Base-by-base conservation (phyloP, 2,329 filamentous ascomycete species). In the Penicillium sp. region DNA sequence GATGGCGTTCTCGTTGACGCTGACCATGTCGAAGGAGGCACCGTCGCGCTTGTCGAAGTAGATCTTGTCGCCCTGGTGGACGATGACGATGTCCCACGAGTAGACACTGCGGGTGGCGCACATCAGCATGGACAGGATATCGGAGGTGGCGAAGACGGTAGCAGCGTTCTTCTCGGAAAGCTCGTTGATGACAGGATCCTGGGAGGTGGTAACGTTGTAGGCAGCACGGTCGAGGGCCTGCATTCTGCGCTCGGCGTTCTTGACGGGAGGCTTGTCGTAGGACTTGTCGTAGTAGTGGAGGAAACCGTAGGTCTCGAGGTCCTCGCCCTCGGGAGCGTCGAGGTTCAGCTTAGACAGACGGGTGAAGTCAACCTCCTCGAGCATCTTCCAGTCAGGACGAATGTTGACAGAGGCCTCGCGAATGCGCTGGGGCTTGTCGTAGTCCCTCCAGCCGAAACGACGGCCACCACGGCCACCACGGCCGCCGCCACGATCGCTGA, bases 281-380 rank as follows among this genome's bases (percentile, higher is more conserved):
- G 87, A 86, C 68, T 93, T 90, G 80, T 99, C 94, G 78, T 99
- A 99, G 84, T 94, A 91, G 86, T 97, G 93, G 54, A 99, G 83
- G 87, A 97, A 99, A 63, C 94, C 94, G 75, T 97, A 97, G 76
- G 85, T 87, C 66, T 96, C 93, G 60, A 99, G 79, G 71, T 99
- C 94, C 79, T 99, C 94, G 70, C 94, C 94, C 50, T 96, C 91
- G 66, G 93, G 90, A 16, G 92, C 88, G 69, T 97, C 94, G 60
- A 99, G 84, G 79, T 97, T 99, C 69, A 99, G 85, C 84, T 99
- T 99, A 66, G 85, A 83, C 66, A 99, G 85, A 65, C 94, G 89
- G 80, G 91, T 93, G 80, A 96, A 99, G 77, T 99, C 94, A 74
- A 99, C 97, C 83, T 99, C 94, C 80, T 99, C 94, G 69, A 97